Conservation (phyloP, 176 grass and related monocot species). For the Alloteropsis semialata region DNA sequence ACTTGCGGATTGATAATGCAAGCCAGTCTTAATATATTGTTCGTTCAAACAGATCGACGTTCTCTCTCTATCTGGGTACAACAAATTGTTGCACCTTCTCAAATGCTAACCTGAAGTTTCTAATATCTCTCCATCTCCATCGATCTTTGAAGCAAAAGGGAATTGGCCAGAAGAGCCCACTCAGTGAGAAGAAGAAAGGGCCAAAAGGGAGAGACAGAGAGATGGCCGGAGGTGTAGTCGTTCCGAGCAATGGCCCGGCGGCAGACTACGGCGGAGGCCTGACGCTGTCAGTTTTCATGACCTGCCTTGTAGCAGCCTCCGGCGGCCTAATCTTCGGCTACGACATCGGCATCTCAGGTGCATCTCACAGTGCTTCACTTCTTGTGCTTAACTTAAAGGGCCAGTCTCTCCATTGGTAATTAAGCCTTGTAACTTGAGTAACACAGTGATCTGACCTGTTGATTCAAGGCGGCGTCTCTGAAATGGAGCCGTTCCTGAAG, state of each 20-base stretch:
- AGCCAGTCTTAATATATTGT: background rate
- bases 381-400: too few species aligned
- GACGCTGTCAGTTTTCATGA: slow-evolving; percentile 47
- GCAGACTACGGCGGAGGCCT: slow-evolving; percentile 47
- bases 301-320: slow-evolving; percentile 52
- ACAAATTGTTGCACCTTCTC: background rate
- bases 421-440: too few species aligned
- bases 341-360: slow-evolving; percentile 44
- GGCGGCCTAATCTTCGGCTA: slow-evolving; percentile 44
- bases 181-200: too few species aligned
- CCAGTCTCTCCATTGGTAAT: too few species aligned
- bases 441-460: background rate
- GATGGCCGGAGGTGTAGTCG: slow-evolving; percentile 35
- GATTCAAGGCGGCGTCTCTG: slow-evolving; percentile 42
- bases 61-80: background rate
- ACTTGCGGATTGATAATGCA: background rate
- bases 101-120: background rate
- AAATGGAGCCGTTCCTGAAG: slow-evolving; percentile 58
- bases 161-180: background rate
- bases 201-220: background rate
- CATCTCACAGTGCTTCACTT: too few species aligned
- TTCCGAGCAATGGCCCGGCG: background rate
- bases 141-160: background rate
- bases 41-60: background rate
- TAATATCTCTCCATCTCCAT: background rate